phyloP scores from a whole-genome alignment of 106 monocot species.

The Chionographis japonica region DNA sequence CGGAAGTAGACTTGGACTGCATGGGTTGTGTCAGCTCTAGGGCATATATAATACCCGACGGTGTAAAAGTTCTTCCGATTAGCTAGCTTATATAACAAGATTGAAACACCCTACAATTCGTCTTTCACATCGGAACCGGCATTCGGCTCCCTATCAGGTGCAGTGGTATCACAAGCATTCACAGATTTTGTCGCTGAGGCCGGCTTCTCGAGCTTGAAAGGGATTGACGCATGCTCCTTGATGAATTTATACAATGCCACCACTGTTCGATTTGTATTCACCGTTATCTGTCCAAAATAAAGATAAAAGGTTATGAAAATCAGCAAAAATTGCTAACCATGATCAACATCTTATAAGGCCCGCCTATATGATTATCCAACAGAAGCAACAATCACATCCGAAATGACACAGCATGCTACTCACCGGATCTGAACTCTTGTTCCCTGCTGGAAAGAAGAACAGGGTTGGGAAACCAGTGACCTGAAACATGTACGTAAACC shows the following conservation, averaged over 20 bases:
- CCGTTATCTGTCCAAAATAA: slow-evolving; percentile 28
- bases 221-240: slow-evolving; percentile 82
- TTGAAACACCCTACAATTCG: slow-evolving; percentile 27
- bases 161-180: neutral
- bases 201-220: slow-evolving; percentile 81
- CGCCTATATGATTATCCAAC: neutral
- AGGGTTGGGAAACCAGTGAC: slow-evolving; percentile 93
- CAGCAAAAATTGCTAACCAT: neutral
- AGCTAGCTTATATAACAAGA: too few species aligned
- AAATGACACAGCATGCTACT: neutral
- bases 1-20: too few species aligned
- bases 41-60: neutral
- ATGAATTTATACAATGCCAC: slow-evolving; percentile 88
- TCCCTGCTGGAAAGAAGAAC: slow-evolving; percentile 94
- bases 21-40: too few species aligned
- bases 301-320: neutral
- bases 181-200: slow-evolving; percentile 19
- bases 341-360: neutral
- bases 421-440: slow-evolving; percentile 98
- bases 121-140: slow-evolving; percentile 35
- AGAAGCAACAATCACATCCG: neutral
- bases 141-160: neutral
- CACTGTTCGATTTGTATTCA: slow-evolving; percentile 69
- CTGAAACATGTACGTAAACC: slow-evolving; percentile 30
- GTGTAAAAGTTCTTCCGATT: neutral